Evolutionary conservation across 2,329 filamentous ascomycete species (phyloP).

Genomic region (Aspergillus proliferans): DNA sequence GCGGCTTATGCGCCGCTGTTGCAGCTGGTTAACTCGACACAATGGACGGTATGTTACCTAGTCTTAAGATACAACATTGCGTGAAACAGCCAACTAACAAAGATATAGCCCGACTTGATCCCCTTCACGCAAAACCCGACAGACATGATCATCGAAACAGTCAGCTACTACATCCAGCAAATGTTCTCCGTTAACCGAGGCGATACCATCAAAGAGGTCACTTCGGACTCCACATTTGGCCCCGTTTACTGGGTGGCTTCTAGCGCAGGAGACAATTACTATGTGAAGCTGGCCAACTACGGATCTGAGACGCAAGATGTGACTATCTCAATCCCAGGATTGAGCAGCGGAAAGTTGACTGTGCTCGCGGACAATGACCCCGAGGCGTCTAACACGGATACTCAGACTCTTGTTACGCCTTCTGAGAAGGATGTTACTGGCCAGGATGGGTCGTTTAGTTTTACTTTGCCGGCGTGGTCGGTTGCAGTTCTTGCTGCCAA

Average conservation of each 20-base stretch:
- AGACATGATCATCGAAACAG: conserved; percentile 14
- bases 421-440: conserved; percentile 5
- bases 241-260: conserved; percentile 26
- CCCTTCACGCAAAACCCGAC: conserved; percentile 14
- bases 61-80: too few relatives aligned
- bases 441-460: conserved; percentile 10
- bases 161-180: conserved; percentile 25
- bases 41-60: conserved; percentile 18
- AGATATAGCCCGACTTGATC: conserved; percentile 19
- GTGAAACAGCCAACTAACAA: not conserved
- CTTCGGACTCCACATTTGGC: conserved; percentile 14
- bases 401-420: conserved; percentile 8
- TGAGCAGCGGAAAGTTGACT: conserved; percentile 10
- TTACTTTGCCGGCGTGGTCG: conserved; percentile 15
- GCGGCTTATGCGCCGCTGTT: conserved; percentile 24
- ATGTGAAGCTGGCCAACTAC: conserved; percentile 21
- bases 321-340: conserved; percentile 13
- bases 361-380: conserved; percentile 14
- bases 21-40: conserved; percentile 23
- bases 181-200: conserved; percentile 22
- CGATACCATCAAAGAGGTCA: conserved; percentile 16
- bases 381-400: conserved; percentile 10
- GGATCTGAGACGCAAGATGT: conserved; percentile 13
- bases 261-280: conserved; percentile 11
- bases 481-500: conserved; percentile 14